Evolutionary conservation across 257 asterid species (phyloP).

Genomic region (Cruciata laevipes): DNA sequence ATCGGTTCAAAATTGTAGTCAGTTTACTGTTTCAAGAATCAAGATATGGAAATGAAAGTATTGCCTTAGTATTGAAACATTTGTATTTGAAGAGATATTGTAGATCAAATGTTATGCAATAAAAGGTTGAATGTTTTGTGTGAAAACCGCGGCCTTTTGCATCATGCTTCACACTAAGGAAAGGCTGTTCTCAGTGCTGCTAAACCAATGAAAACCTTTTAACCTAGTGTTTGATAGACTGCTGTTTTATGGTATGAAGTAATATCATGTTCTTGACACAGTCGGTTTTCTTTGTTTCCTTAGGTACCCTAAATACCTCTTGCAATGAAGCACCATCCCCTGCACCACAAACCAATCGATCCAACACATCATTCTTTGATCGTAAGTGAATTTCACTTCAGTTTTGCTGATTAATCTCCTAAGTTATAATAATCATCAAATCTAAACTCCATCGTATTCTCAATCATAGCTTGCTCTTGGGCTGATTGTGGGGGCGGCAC

Average conservation of each 20-base stretch:
- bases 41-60: not conserved
- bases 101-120: not conserved
- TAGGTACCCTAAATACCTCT: constrained; percentile 46
- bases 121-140: not conserved
- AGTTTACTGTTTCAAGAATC: not conserved
- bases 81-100: not conserved
- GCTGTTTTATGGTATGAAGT: not conserved
- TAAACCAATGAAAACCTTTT: not conserved
- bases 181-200: not conserved
- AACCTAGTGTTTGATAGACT: not conserved
- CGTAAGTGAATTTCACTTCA: constrained; percentile 30
- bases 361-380: constrained; percentile 37
- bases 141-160: not conserved
- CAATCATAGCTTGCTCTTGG: constrained; percentile 41
- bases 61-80: no score
- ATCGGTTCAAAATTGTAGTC: not conserved
- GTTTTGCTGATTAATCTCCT: not conserved
- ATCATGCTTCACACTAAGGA: not conserved
- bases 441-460: not conserved
- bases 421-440: not conserved
- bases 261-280: not conserved
- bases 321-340: constrained; percentile 35
- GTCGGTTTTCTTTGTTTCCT: not conserved
- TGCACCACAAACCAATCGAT: constrained; percentile 22
- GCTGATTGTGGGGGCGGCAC: constrained; percentile 68